These are phyloP conservation scores for Malassezia brasiliensis DNA, from an alignment of 1,284 basidiomycete species.

Conservation along the genomic window DNA sequence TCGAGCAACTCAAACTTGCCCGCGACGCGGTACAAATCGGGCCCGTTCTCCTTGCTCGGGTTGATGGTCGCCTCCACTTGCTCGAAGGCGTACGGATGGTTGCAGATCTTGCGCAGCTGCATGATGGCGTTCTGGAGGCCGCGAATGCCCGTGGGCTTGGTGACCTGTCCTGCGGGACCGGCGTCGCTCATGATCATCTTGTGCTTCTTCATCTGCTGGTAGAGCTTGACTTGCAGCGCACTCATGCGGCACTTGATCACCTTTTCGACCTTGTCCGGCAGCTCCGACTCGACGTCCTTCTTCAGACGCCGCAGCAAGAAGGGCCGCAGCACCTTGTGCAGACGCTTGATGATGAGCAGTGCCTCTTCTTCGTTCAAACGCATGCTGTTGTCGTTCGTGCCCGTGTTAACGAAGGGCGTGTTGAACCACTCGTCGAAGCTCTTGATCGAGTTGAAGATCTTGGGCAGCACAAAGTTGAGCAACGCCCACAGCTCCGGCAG, in stretches of 20 bases:
- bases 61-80: slow-evolving; percentile 88
- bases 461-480: slow-evolving; percentile 94
- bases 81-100: slow-evolving; percentile 70
- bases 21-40: slow-evolving; percentile 67
- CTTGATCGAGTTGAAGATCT: slow-evolving; percentile 98
- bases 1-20: slow-evolving; percentile 95
- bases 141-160: slow-evolving; percentile 46
- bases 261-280: slow-evolving; percentile 98
- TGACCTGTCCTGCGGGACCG: slow-evolving; percentile 28
- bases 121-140: slow-evolving; percentile 90
- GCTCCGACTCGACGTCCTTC: slow-evolving; percentile 94
- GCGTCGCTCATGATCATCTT: slow-evolving; percentile 63
- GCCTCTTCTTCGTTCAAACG: slow-evolving; percentile 99
- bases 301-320: slow-evolving; percentile 93
- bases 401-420: slow-evolving; percentile 96
- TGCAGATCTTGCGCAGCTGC: slow-evolving; percentile 98
- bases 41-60: slow-evolving; percentile 68
- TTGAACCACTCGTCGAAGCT: slow-evolving; percentile 99
- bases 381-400: slow-evolving; percentile 69
- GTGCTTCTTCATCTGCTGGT: slow-evolving; percentile 94
- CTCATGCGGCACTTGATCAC: slow-evolving; percentile 98
- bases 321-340: slow-evolving; percentile 95
- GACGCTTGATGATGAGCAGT: slow-evolving; percentile 86
- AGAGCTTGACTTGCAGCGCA: slow-evolving; percentile 82
- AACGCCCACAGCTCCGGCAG: slow-evolving; percentile 95